Base-by-base conservation (phyloP, 1,284 basidiomycete genomes). In the Ceraceosorus guamensis region DNA sequence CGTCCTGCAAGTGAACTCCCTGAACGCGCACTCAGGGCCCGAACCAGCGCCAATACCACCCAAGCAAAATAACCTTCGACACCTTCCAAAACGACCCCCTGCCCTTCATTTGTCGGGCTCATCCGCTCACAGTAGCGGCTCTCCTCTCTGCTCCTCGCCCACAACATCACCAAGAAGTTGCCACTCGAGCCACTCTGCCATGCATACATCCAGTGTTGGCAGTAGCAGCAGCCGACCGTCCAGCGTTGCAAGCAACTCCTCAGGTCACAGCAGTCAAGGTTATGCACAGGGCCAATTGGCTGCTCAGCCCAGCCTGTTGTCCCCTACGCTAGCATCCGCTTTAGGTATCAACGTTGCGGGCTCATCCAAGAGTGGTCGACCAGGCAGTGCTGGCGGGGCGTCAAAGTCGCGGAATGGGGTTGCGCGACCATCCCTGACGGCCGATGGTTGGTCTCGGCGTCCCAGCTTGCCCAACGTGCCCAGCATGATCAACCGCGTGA, bases 401-500 rank as follows among this genome's bases (percentile, higher is more conserved):
- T 6, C 41, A 11, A 54, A 56, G 10, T 53, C 60, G 10, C 56
- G 60, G 13, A n/a, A n/a, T n/a, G n/a, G n/a, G n/a, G 57, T 62
- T 13, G 61, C 61, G 48, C 59, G 61, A 34, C 56, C 57, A 14
- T n/a, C n/a, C n/a, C 47, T 60, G 31, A 50, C 52, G 44, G 50
- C 52, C n/a, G 53, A 44, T 34, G 34, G 58, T 33, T 50, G 55
- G 16, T 50, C 18, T 0, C 47, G 68, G 34, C 56, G 68, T 18
- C 66, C 67, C 3, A 69, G 67, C 14, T 57, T 72, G 50, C 68
- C 70, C 30, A 62, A 56, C 8, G 60, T 64, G 7, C 57, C 66
- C 14, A 61, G 56, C 50, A 60, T 63, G 55, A 52, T 53, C 4
- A 60, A 65, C 41, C 59, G 70, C 39, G 58, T 66, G 39, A 68